Conservation (phyloP, 2,329 filamentous ascomycete species). For the Talaromyces sp. region DNA sequence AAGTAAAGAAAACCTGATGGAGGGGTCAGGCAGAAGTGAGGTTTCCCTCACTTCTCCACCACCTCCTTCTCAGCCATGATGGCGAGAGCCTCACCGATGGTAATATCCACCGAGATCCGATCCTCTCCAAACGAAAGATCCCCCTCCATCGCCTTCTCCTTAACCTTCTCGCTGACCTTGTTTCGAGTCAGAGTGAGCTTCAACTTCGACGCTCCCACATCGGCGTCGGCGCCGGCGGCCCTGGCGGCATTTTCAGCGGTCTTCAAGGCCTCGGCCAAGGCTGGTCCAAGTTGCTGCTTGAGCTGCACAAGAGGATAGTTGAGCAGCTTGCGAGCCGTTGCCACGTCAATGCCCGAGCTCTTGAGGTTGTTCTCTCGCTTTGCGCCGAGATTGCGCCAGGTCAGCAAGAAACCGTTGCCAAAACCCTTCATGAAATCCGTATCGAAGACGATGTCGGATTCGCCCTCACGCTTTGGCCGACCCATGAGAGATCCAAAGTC, state of each 20-base stretch:
- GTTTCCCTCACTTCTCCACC: not conserved
- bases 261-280: not conserved
- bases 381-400: constrained; percentile 8
- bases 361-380: not conserved
- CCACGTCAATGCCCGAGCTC: not conserved
- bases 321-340: not conserved
- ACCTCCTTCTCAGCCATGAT: constrained; percentile 5
- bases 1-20: not conserved
- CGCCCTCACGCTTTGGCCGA: not conserved
- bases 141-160: not conserved
- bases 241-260: not conserved
- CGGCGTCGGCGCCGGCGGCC: not conserved
- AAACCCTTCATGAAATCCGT: not conserved
- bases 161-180: not conserved
- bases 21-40: not conserved
- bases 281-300: not conserved
- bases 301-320: not conserved
- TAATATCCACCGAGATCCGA: not conserved
- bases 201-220: not conserved
- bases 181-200: not conserved
- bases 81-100: not conserved
- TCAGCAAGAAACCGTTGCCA: not conserved
- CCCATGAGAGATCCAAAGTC: constrained; percentile 7
- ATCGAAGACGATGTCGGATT: constrained; percentile 10
- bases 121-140: not conserved